Evolutionary conservation across 805 yeast genomes (phyloP).

Genomic region (Dipodascus geniculatus): DNA sequence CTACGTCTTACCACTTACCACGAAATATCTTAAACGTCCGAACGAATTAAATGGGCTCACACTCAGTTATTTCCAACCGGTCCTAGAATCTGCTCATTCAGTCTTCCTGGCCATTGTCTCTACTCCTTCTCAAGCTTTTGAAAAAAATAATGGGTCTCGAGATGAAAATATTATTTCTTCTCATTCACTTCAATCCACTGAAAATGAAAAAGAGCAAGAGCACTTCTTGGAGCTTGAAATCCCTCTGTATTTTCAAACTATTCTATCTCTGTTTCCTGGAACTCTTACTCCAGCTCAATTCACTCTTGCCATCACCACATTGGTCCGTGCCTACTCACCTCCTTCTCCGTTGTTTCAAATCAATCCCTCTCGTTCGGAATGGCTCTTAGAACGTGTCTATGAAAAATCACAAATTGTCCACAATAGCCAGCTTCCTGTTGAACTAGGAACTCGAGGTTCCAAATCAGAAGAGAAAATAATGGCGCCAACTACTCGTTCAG

Average conservation of each 20-base stretch:
- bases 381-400: constrained; percentile 33
- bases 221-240: constrained; percentile 13
- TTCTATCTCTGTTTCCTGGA: constrained; percentile 45
- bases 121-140: constrained; percentile 8
- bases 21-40: constrained; percentile 8
- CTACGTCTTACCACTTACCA: constrained; percentile 22
- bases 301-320: constrained; percentile 42
- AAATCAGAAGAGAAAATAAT: constrained; percentile 7
- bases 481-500: constrained; percentile 34
- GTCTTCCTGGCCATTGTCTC: constrained; percentile 33
- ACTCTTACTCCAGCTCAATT: constrained; percentile 43
- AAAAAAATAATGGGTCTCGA: background rate
- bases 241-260: constrained; percentile 34
- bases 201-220: background rate
- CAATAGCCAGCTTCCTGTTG: constrained; percentile 29
- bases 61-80: constrained; percentile 15
- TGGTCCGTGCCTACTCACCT: constrained; percentile 35
- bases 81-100: constrained; percentile 56
- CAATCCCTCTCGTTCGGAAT: constrained; percentile 19
- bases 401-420: constrained; percentile 19
- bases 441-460: constrained; percentile 13
- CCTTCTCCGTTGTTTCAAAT: constrained; percentile 21
- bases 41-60: constrained; percentile 9
- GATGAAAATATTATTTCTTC: background rate
- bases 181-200: background rate